phyloP scores from a whole-genome alignment of 2,329 filamentous ascomycete species.

The Teratosphaeria viscida region DNA sequence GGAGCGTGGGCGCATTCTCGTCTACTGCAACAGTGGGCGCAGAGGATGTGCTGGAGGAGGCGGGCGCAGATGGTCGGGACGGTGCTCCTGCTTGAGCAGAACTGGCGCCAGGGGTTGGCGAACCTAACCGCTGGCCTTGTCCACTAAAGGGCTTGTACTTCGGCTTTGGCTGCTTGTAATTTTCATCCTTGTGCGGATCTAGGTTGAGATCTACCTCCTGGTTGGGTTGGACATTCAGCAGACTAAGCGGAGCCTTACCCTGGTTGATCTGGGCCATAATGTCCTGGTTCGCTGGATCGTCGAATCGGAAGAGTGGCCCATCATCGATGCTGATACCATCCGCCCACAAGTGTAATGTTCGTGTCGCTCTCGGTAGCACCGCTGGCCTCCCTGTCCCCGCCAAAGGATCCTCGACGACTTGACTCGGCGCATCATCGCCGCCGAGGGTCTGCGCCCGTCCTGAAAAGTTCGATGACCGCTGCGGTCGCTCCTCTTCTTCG shows the following conservation, averaged over 20 bases:
- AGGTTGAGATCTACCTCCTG: conserved; percentile 73
- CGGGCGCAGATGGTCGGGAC: conserved; percentile 20
- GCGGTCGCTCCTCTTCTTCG: conserved; percentile 29
- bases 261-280: conserved; percentile 66
- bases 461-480: conserved; percentile 41
- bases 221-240: conserved; percentile 65
- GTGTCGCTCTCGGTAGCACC: conserved; percentile 43
- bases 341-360: conserved; percentile 68
- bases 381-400: conserved; percentile 20
- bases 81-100: conserved; percentile 11
- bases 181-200: conserved; percentile 60
- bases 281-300: conserved; percentile 63
- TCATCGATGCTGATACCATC: conserved; percentile 82
- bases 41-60: conserved; percentile 21
- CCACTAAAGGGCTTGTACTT: conserved; percentile 68
- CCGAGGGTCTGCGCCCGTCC: conserved; percentile 68
- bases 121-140: conserved; percentile 62
- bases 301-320: conserved; percentile 65
- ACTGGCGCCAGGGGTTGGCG: conserved; percentile 55
- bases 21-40: conserved; percentile 43
- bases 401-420: conserved; percentile 52
- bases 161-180: conserved; percentile 62
- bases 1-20: conserved; percentile 55
- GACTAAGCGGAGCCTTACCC: conserved; percentile 63
- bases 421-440: conserved; percentile 63